phyloP scores from a whole-genome alignment of 2,329 filamentous ascomycete species.

The Trichoderma hamatum region DNA sequence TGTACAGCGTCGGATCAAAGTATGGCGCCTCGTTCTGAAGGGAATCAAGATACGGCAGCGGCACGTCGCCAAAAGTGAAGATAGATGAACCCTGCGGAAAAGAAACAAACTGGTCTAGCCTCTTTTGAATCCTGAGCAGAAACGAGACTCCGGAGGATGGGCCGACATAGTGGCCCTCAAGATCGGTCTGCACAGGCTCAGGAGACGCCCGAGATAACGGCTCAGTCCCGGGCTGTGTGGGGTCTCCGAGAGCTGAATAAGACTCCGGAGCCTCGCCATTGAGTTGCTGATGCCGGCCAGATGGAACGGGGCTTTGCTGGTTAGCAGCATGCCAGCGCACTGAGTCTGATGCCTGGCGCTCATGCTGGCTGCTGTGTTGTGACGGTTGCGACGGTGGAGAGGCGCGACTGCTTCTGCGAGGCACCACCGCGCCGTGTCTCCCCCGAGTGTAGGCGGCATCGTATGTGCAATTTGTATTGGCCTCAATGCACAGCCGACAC shows the following conservation, averaged over 20 bases:
- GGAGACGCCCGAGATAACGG: slow-evolving; percentile 22
- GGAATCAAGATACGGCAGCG: slow-evolving; percentile 21
- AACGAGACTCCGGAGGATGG: slow-evolving; percentile 22
- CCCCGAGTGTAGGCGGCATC: slow-evolving; percentile 20
- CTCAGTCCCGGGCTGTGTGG: slow-evolving; percentile 21
- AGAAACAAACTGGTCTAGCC: slow-evolving; percentile 17
- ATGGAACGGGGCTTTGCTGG: not conserved
- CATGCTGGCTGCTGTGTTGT: slow-evolving; percentile 2
- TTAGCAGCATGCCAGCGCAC: slow-evolving; percentile 16
- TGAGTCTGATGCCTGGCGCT: slow-evolving; percentile 17
- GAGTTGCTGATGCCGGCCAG: not conserved
- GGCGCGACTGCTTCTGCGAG: slow-evolving; percentile 14
- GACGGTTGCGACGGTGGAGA: not conserved
- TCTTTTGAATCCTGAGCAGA: slow-evolving; percentile 19
- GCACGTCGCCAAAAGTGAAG: slow-evolving; percentile 21
- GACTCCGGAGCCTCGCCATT: slow-evolving; percentile 17
- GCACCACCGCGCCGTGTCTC: slow-evolving; percentile 10
- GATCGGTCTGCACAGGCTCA: slow-evolving; percentile 22
- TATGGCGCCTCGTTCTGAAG: slow-evolving; percentile 8
- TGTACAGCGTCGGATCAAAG: slow-evolving; percentile 20
- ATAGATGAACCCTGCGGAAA: slow-evolving; percentile 21
- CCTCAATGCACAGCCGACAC: slow-evolving; percentile 22
- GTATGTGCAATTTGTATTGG: slow-evolving; percentile 23
- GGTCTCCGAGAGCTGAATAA: slow-evolving; percentile 22
- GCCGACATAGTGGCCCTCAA: slow-evolving; percentile 21